These are phyloP conservation scores for Penicillium sclerotiorum DNA, from an alignment of 2,329 filamentous ascomycete species.

Conservation along the genomic window DNA sequence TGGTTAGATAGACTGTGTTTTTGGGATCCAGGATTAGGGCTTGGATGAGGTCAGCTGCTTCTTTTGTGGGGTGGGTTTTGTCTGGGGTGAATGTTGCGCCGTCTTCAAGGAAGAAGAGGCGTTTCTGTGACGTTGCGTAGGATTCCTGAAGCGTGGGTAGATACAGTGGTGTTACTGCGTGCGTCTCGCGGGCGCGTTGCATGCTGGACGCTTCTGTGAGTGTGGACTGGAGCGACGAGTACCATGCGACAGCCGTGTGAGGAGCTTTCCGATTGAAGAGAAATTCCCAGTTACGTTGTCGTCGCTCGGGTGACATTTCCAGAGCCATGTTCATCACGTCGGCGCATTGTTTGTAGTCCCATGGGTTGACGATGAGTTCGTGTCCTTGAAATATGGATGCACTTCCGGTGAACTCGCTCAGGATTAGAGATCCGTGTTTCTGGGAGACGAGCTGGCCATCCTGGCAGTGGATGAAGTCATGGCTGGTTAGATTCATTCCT, in stretches of 20 bases:
- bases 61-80: slow-evolving; percentile 72
- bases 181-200: slow-evolving; percentile 77
- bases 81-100: slow-evolving; percentile 82
- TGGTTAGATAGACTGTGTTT: slow-evolving; percentile 91
- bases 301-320: slow-evolving; percentile 77
- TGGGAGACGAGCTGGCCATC: slow-evolving; percentile 72
- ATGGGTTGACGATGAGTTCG: slow-evolving; percentile 86
- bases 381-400: slow-evolving; percentile 78
- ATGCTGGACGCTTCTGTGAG: slow-evolving; percentile 76
- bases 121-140: slow-evolving; percentile 66
- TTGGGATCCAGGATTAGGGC: slow-evolving; percentile 74
- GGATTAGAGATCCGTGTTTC: slow-evolving; percentile 82
- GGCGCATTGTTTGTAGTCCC: slow-evolving; percentile 87
- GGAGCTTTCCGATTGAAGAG: slow-evolving; percentile 72
- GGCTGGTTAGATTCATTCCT: slow-evolving; percentile 93
- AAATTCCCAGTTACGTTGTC: slow-evolving; percentile 70
- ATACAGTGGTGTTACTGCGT: slow-evolving; percentile 77
- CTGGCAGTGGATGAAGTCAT: slow-evolving; percentile 91
- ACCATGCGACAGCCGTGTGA: slow-evolving; percentile 83
- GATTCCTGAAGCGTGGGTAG: slow-evolving; percentile 62
- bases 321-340: slow-evolving; percentile 80
- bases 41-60: slow-evolving; percentile 75
- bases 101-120: slow-evolving; percentile 88
- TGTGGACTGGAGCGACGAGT: slow-evolving; percentile 66
- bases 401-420: slow-evolving; percentile 93